Conservation (phyloP, 805 yeast species). For the Saturnispora galanensis region DNA sequence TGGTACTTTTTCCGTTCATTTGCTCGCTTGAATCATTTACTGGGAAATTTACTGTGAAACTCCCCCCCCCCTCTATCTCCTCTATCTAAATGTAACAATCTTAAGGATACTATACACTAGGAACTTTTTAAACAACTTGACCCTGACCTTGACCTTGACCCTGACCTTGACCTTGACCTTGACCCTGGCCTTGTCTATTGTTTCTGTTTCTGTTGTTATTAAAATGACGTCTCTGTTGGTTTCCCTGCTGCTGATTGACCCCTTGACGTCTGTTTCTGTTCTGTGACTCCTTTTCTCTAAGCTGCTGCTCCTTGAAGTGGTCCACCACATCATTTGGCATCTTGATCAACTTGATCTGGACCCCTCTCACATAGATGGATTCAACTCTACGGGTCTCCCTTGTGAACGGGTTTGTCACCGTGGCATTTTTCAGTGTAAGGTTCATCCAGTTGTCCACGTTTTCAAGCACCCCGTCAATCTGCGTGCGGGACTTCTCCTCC, state of each 20-base stretch:
- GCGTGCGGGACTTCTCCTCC: constrained; percentile 87
- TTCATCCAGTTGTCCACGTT: constrained; percentile 97
- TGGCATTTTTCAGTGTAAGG: constrained; percentile 68
- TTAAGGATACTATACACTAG: too few species aligned
- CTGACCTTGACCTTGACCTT: constrained; percentile 7
- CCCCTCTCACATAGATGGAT: constrained; percentile 78
- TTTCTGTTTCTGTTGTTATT: constrained; percentile 15
- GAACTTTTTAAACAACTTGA: too few species aligned
- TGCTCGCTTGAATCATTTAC: too few species aligned
- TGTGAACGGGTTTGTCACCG: constrained; percentile 50
- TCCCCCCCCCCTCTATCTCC: too few species aligned
- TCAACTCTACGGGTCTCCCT: constrained; percentile 34
- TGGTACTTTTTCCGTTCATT: too few species aligned
- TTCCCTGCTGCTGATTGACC: constrained; percentile 10
- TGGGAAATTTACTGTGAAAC: too few species aligned
- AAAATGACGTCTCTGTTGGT: constrained; percentile 10
- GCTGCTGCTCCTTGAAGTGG: constrained; percentile 52
- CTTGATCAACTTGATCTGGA: constrained; percentile 68
- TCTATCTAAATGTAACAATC: too few species aligned
- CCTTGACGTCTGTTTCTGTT: constrained; percentile 17
- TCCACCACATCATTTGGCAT: constrained; percentile 71
- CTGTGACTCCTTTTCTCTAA: constrained; percentile 28
- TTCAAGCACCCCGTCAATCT: constrained; percentile 71
- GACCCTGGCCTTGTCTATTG: constrained; percentile 20
- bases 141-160: neutral